Conservation (phyloP, 2,329 filamentous ascomycete species). For the Parasarocladium wereldwijsianum region DNA sequence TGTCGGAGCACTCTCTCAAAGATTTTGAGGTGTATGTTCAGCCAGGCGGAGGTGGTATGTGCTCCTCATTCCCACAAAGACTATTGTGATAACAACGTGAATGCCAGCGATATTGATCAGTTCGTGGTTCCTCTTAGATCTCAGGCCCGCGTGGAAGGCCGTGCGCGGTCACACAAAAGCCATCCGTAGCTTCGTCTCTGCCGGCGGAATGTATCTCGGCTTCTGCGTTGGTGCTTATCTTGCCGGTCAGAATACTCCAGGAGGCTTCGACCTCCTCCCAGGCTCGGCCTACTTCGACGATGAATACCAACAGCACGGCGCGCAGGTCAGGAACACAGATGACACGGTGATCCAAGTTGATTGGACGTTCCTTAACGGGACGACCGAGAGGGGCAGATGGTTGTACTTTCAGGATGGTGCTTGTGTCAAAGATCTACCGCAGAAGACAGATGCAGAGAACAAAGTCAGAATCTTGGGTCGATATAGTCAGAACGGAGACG, state of each 20-base stretch:
- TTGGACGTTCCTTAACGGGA: conserved; percentile 10
- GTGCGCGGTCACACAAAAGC: conserved; percentile 6
- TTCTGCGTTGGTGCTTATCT: conserved; percentile 15
- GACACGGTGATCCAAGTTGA: conserved; percentile 12
- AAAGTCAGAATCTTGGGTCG: conserved; percentile 8
- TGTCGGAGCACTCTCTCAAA: neutral
- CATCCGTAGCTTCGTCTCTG: conserved; percentile 9
- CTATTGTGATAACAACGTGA: too few relatives aligned
- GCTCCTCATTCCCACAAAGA: too few relatives aligned
- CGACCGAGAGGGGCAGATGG: conserved; percentile 9
- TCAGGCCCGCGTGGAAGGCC: conserved; percentile 8
- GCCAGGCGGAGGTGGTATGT: conserved; percentile 2
- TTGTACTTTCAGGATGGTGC: conserved; percentile 14
- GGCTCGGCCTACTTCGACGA: conserved; percentile 4
- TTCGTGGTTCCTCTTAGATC: too few relatives aligned
- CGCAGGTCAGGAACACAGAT: conserved; percentile 8
- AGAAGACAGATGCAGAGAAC: too few relatives aligned
- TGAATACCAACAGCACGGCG: conserved; percentile 6
- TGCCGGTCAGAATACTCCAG: conserved; percentile 10
- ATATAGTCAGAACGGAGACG: conserved; percentile 11
- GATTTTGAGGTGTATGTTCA: conserved; percentile 2
- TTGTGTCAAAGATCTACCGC: too few relatives aligned
- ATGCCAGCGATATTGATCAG: too few relatives aligned
- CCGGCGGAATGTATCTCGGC: conserved; percentile 12
- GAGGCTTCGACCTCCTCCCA: conserved; percentile 11